These are phyloP conservation scores for Macrocybe gigantea DNA, from an alignment of 768 basidiomycete genomes.

Conservation along the genomic window DNA sequence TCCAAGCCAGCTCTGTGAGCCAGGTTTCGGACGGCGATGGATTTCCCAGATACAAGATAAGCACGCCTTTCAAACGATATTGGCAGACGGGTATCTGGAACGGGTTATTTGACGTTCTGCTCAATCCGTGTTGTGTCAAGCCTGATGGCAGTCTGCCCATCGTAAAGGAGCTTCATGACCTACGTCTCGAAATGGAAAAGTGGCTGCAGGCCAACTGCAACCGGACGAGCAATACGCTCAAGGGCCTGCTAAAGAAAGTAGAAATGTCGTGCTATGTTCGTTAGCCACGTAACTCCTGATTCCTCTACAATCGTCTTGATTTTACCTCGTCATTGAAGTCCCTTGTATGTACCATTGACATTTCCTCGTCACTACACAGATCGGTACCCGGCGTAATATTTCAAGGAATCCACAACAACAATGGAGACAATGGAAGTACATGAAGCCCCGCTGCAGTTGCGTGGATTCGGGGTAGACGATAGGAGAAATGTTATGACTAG, in stretches of 20 bases:
- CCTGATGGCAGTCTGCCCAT: conserved; percentile 64
- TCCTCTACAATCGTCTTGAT: conserved; percentile 3
- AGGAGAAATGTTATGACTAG: neutral
- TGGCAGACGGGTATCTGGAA: conserved; percentile 92
- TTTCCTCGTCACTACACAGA: neutral
- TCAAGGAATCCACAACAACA: conserved; percentile 31
- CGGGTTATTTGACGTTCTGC: conserved; percentile 73
- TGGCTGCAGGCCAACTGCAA: conserved; percentile 89
- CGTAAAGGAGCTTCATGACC: conserved; percentile 51
- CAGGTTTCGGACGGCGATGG: conserved; percentile 24
- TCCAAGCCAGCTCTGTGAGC: conserved; percentile 62
- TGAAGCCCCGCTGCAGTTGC: conserved; percentile 10
- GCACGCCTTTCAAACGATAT: conserved; percentile 84
- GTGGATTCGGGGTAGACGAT: conserved; percentile 7
- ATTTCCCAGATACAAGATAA: conserved; percentile 52
- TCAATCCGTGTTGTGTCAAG: conserved; percentile 70
- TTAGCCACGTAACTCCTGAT: conserved; percentile 7
- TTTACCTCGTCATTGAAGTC: conserved; percentile 1
- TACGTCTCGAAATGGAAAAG: conserved; percentile 78
- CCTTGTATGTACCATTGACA: neutral
- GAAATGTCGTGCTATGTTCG: conserved; percentile 46
- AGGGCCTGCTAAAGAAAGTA: conserved; percentile 79
- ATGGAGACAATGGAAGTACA: conserved; percentile 10
- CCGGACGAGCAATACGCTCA: conserved; percentile 74
- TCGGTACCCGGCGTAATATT: conserved; percentile 24